phyloP scores from a whole-genome alignment of 768 basidiomycete species.

The Suillus plorans region DNA sequence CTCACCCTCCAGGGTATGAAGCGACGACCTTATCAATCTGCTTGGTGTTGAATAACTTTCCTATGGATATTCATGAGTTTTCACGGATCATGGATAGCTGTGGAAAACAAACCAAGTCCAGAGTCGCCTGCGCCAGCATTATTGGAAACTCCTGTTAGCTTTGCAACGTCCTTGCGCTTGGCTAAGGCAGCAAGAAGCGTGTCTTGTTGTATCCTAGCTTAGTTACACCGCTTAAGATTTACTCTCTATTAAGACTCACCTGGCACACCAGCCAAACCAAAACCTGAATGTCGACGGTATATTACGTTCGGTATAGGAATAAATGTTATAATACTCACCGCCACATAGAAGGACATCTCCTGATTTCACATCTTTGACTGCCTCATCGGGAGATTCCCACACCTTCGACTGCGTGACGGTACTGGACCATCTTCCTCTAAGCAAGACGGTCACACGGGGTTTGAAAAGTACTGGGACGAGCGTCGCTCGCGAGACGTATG shows the following conservation, averaged over 20 bases:
- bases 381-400: constrained; percentile 81
- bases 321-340: constrained; percentile 50
- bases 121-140: constrained; percentile 75
- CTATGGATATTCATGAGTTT: constrained; percentile 35
- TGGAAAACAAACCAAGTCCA: constrained; percentile 56
- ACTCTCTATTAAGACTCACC: constrained; percentile 40
- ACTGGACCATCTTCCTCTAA: constrained; percentile 22
- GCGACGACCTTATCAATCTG: constrained; percentile 84
- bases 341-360: constrained; percentile 79
- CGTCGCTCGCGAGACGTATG: constrained; percentile 14
- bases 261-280: constrained; percentile 87
- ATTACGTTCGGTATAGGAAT: background rate
- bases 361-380: constrained; percentile 78
- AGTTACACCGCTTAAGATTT: background rate
- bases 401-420: constrained; percentile 52
- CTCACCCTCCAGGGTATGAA: constrained; percentile 85
- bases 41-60: constrained; percentile 68
- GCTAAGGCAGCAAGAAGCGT: constrained; percentile 79
- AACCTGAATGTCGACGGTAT: constrained; percentile 49
- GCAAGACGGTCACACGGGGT: constrained; percentile 11
- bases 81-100: background rate
- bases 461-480: constrained; percentile 17
- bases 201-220: constrained; percentile 41
- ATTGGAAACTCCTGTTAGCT: constrained; percentile 84
- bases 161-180: constrained; percentile 68